Conservation (phyloP, 352 stramenopile genomes). For the Pythium guiyangense region DNA sequence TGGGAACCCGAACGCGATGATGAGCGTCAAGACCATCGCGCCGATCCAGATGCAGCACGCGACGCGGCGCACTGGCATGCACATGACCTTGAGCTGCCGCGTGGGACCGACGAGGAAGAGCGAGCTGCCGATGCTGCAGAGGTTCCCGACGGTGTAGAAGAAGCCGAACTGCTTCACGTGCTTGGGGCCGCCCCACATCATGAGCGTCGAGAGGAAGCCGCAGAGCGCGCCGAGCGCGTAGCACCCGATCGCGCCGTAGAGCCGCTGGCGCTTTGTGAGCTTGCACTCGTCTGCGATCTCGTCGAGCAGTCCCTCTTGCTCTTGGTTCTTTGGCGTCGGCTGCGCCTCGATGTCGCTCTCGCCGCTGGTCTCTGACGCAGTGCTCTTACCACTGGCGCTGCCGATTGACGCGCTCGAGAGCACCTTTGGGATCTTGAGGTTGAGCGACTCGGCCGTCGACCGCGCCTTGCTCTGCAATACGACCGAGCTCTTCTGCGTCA, state of each 20-base stretch:
- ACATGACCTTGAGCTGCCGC: slow-evolving; percentile 81
- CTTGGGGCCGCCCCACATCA: slow-evolving; percentile 75
- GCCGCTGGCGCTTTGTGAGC: slow-evolving; percentile 73
- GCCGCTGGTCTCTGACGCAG: slow-evolving; percentile 33
- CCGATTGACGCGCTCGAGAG: slow-evolving; percentile 21
- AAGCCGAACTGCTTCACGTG: slow-evolving; percentile 85
- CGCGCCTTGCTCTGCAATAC: slow-evolving; percentile 49
- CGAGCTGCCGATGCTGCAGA: slow-evolving; percentile 76
- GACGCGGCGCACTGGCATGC: slow-evolving; percentile 72
- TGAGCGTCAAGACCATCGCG: slow-evolving; percentile 64
- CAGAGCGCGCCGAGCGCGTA: slow-evolving; percentile 71
- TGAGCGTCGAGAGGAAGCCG: slow-evolving; percentile 71
- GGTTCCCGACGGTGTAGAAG: slow-evolving; percentile 82
- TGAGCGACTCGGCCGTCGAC: slow-evolving; percentile 40
- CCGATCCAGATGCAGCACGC: slow-evolving; percentile 78
- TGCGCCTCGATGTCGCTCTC: slow-evolving; percentile 21
- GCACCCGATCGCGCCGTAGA: slow-evolving; percentile 68
- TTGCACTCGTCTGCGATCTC: slow-evolving; percentile 69
- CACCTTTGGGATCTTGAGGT: slow-evolving; percentile 38
- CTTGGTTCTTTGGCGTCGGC: slow-evolving; percentile 43
- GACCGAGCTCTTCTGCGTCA: slow-evolving; percentile 46
- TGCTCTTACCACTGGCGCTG: slow-evolving; percentile 13
- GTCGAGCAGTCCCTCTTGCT: slow-evolving; percentile 68
- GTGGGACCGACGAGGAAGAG: slow-evolving; percentile 71
- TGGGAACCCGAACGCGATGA: slow-evolving; percentile 73